These are phyloP conservation scores for Syncephalastrum monosporum DNA, from an alignment of 371 early-diverging fungal species.

Conservation along the genomic window DNA sequence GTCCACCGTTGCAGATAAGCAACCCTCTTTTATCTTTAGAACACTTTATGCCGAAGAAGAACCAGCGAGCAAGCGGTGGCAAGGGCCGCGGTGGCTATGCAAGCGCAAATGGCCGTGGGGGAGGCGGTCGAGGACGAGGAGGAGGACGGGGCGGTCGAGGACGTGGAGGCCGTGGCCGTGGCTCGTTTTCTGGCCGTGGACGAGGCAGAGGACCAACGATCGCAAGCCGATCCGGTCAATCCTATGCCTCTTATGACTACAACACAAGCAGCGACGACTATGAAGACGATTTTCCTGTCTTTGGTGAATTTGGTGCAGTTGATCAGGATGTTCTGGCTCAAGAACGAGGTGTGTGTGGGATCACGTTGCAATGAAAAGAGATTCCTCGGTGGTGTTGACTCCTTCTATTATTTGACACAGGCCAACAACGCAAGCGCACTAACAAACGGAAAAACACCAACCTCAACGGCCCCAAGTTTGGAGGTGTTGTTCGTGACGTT, in stretches of 20 bases:
- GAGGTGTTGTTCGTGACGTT: too few species aligned
- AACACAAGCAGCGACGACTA: constrained; percentile 6
- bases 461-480: too few species aligned
- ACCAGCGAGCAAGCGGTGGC: too few species aligned
- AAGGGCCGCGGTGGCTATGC: constrained; percentile 11
- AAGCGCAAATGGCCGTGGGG: constrained; percentile 5
- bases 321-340: not conserved
- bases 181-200: not conserved
- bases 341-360: too few species aligned
- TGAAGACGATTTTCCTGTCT: constrained; percentile 17
- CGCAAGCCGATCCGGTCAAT: constrained; percentile 8
- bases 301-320: constrained; percentile 20
- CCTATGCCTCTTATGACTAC: constrained; percentile 3
- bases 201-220: not conserved
- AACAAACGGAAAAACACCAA: too few species aligned
- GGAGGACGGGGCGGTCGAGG: constrained; percentile 4
- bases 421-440: too few species aligned
- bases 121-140: constrained; percentile 10
- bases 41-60: too few species aligned
- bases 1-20: too few species aligned
- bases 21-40: too few species aligned
- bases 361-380: too few species aligned
- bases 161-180: constrained; percentile 12
- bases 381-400: too few species aligned
- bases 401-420: too few species aligned